Evolutionary conservation across 768 basidiomycete genomes (phyloP).

Genomic region (Punctularia strigosozonata): DNA sequence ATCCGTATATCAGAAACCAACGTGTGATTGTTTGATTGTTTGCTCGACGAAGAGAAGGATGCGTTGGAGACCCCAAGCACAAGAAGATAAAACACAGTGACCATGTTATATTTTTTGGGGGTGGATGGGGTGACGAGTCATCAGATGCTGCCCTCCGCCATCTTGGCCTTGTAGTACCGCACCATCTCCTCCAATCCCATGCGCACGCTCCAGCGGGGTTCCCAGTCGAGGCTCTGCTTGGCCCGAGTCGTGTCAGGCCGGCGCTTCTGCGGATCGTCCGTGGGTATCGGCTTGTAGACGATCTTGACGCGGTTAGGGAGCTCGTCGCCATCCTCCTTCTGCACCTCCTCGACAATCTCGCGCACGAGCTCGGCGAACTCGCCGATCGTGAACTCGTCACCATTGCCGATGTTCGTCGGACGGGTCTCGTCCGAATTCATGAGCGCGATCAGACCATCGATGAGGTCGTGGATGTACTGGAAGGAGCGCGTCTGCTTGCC

Average conservation of each 20-base stretch:
- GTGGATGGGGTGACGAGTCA: no score
- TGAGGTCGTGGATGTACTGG: conserved; percentile 96
- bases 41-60: no score
- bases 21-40: no score
- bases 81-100: no score
- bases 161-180: conserved; percentile 82
- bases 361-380: conserved; percentile 90
- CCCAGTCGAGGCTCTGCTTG: conserved; percentile 75
- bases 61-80: no score
- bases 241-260: conserved; percentile 90
- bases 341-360: conserved; percentile 87
- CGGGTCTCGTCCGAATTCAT: conserved; percentile 94
- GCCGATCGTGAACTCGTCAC: conserved; percentile 91
- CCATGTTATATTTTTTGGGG: no score
- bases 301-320: conserved; percentile 46
- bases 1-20: no score
- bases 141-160: conserved; percentile 73
- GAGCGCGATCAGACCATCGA: conserved; percentile 84
- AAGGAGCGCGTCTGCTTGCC: conserved; percentile 90
- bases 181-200: conserved; percentile 97
- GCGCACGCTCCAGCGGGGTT: conserved; percentile 84
- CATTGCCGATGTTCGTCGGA: conserved; percentile 93
- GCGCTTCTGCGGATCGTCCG: conserved; percentile 91
- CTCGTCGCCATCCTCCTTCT: conserved; percentile 64
- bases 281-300: conserved; percentile 72